Percentiles rank a stretch among this genome's conserved stretches.
Evolutionary conservation across 73 alveolate genomes (phyloP).

Genomic region (Stentor coeruleus): DNA sequence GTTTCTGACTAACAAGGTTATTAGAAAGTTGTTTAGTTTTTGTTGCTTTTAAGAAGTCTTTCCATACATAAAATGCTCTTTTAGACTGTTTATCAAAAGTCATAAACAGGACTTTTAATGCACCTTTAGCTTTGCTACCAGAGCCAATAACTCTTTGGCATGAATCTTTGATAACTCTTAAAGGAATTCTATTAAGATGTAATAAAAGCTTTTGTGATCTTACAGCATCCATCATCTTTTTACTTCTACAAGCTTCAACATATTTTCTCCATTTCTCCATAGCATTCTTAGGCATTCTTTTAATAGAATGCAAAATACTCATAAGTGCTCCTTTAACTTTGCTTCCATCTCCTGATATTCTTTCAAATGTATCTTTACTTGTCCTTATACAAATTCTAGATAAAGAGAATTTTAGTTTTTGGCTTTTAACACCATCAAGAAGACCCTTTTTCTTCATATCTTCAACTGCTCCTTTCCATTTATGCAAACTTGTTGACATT

Average conservation of each 20-base stretch:
- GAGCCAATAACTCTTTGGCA: conserved; percentile 1
- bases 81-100: neutral
- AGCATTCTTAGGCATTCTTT: neutral
- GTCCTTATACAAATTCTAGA: neutral
- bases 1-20: neutral
- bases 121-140: neutral
- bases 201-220: neutral
- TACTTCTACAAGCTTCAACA: neutral
- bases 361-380: neutral
- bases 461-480: neutral
- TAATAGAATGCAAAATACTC: neutral
- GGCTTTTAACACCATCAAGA: neutral
- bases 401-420: neutral
- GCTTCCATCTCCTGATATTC: neutral
- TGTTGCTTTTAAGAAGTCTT: neutral
- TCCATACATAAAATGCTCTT: neutral
- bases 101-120: neutral
- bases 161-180: neutral
- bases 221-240: neutral
- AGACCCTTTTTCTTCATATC: neutral
- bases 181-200: neutral
- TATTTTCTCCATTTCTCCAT: neutral
- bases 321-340: neutral
- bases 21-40: neutral
- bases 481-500: neutral